A percentile compares a stretch with the other conserved stretches of the same genome.
phyloP scores from a whole-genome alignment of 805 yeast genomes.

The Yamadazyma paraphyllophila region DNA sequence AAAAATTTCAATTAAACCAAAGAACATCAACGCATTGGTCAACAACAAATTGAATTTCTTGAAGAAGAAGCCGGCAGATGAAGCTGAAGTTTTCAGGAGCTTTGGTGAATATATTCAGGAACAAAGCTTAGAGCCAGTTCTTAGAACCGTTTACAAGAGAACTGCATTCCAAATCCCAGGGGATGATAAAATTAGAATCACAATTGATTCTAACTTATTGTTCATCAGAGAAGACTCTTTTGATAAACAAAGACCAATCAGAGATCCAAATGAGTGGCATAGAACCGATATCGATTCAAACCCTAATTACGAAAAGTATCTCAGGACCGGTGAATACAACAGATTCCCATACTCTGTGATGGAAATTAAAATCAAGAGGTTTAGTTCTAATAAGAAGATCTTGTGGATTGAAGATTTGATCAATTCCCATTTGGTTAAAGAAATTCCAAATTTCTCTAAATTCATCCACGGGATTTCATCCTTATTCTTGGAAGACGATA shows the following conservation, averaged over 20 bases:
- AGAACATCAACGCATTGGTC: constrained; percentile 73
- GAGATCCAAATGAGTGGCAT: constrained; percentile 90
- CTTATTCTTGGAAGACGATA: constrained; percentile 85
- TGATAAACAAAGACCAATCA: constrained; percentile 79
- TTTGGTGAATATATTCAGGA: constrained; percentile 57
- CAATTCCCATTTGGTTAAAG: constrained; percentile 80
- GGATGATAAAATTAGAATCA: constrained; percentile 86
- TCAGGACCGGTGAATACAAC: constrained; percentile 82
- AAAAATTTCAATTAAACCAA: constrained; percentile 72
- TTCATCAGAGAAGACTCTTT: constrained; percentile 90
- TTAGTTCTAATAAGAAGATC: constrained; percentile 41
- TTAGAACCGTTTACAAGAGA: constrained; percentile 84
- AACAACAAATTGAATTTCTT: constrained; percentile 47
- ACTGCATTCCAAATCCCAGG: constrained; percentile 99
- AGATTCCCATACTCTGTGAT: constrained; percentile 85
- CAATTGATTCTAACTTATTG: constrained; percentile 83
- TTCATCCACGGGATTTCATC: constrained; percentile 91
- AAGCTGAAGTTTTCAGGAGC: constrained; percentile 49
- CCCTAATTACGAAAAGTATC: constrained; percentile 62
- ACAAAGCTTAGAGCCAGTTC: constrained; percentile 73
- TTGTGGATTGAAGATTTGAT: constrained; percentile 88
- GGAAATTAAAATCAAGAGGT: constrained; percentile 66
- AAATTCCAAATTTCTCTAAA: constrained; percentile 90
- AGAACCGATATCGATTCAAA: constrained; percentile 84
- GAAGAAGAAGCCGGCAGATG: constrained; percentile 53